Evolutionary conservation across 2,329 filamentous ascomycete species (phyloP).

Genomic region (Aureobasidium subglaciale): DNA sequence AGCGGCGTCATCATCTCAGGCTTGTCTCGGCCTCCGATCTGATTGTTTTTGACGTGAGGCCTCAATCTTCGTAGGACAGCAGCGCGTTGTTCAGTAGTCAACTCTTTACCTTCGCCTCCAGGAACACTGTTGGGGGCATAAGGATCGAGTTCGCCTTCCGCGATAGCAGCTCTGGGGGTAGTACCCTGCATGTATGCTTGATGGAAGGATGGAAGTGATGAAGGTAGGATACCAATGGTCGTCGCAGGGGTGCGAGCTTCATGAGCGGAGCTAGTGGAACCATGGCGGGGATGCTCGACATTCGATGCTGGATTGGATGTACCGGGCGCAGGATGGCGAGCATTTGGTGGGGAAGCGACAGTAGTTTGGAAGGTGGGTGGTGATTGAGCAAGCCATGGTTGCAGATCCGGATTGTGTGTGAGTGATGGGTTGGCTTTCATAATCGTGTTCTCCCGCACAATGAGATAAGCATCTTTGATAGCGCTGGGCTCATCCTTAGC

Average conservation of each 20-base stretch:
- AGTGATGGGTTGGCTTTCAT: slow-evolving; percentile 81
- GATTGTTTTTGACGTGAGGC: slow-evolving; percentile 65
- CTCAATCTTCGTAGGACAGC: slow-evolving; percentile 75
- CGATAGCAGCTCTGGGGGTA: slow-evolving; percentile 28
- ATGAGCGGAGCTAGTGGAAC: slow-evolving; percentile 36
- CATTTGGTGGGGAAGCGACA: slow-evolving; percentile 28
- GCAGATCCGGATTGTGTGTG: slow-evolving; percentile 43
- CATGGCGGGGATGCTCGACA: slow-evolving; percentile 37
- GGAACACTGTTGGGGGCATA: slow-evolving; percentile 34
- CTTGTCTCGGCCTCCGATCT: slow-evolving; percentile 27
- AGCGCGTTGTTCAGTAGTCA: slow-evolving; percentile 60
- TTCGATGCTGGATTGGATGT: slow-evolving; percentile 16
- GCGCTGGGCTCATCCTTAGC: slow-evolving; percentile 89
- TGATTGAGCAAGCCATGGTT: slow-evolving; percentile 50
- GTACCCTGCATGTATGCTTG: slow-evolving; percentile 77
- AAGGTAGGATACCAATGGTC: slow-evolving; percentile 86
- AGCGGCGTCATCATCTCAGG: slow-evolving; percentile 50
- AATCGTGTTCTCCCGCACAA: slow-evolving; percentile 93
- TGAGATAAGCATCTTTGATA: slow-evolving; percentile 98
- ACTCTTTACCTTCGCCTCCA: slow-evolving; percentile 26
- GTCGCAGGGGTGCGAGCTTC: slow-evolving; percentile 47
- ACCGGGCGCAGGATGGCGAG: slow-evolving; percentile 18
- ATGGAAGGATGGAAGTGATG: slow-evolving; percentile 84
- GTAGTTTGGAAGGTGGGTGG: slow-evolving; percentile 43
- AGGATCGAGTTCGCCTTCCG: slow-evolving; percentile 44